Evolutionary conservation across 2,329 filamentous ascomycete species (phyloP).

Genomic region (Colletotrichum incanum): DNA sequence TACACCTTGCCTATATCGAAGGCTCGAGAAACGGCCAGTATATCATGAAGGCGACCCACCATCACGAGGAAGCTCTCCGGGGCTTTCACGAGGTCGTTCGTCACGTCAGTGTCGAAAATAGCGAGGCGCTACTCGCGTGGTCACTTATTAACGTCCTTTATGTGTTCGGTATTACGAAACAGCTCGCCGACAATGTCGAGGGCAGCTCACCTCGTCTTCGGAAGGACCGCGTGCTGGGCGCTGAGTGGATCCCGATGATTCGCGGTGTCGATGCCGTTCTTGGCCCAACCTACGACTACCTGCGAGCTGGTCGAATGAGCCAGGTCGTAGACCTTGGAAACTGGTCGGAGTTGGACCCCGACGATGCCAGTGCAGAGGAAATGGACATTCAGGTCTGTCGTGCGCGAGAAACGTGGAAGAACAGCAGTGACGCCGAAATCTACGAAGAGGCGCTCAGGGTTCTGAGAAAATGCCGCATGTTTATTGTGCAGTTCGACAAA

Average conservation of each 20-base stretch:
- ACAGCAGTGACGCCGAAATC: slow-evolving; percentile 7
- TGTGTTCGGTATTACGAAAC: slow-evolving; percentile 29
- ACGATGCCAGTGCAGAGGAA: not conserved
- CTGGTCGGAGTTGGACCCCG: slow-evolving; percentile 44
- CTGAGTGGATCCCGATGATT: slow-evolving; percentile 46
- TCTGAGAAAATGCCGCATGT: slow-evolving; percentile 42
- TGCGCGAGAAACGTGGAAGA: slow-evolving; percentile 29
- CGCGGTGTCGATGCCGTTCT: slow-evolving; percentile 44
- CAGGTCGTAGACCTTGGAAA: slow-evolving; percentile 40
- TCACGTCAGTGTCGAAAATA: slow-evolving; percentile 25
- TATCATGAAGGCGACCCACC: slow-evolving; percentile 24
- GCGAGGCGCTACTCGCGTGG: slow-evolving; percentile 38
- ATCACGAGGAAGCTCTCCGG: slow-evolving; percentile 31
- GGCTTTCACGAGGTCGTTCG: slow-evolving; percentile 32
- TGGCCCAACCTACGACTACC: slow-evolving; percentile 16
- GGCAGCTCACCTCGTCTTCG: not conserved
- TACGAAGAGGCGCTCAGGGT: slow-evolving; percentile 41
- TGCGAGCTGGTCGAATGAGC: slow-evolving; percentile 32
- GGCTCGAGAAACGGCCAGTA: not conserved
- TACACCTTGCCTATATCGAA: slow-evolving; percentile 37
- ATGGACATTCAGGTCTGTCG: slow-evolving; percentile 35
- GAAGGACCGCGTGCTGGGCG: slow-evolving; percentile 41
- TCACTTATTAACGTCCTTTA: slow-evolving; percentile 42
- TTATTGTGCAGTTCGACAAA: slow-evolving; percentile 39
- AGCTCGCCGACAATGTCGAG: not conserved